A percentile compares a stretch with the other conserved stretches of the same genome.
These are phyloP conservation scores for Chamaenerion angustifolium DNA, from an alignment of 345 rosid genomes.

Conservation along the genomic window DNA sequence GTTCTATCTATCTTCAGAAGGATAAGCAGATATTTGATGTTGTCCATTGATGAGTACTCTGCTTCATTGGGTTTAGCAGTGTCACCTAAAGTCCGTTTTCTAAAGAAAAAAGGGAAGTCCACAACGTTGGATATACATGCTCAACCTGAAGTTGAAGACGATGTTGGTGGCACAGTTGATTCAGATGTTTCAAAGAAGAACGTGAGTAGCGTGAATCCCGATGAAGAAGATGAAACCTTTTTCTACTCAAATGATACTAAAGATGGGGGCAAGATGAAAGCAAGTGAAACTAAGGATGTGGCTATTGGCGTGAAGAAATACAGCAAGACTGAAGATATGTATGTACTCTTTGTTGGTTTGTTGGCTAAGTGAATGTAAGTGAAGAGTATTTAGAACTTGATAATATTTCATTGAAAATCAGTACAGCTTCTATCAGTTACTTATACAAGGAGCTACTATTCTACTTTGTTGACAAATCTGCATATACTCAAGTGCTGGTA, in stretches of 20 bases:
- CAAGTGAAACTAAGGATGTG: conserved; percentile 18
- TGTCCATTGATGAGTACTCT: conserved; percentile 63
- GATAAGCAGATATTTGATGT: conserved; percentile 86
- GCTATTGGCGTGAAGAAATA: too few relatives aligned
- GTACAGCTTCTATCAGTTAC: too few relatives aligned
- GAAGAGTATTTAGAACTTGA: too few relatives aligned
- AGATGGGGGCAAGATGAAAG: conserved; percentile 22
- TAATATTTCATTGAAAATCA: too few relatives aligned
- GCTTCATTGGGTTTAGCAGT: conserved; percentile 88
- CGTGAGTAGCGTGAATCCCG: conserved; percentile 21
- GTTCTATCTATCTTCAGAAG: conserved; percentile 65
- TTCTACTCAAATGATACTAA: conserved; percentile 20
- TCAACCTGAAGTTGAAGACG: conserved; percentile 18
- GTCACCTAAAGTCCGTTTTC: conserved; percentile 63
- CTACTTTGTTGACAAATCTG: too few relatives aligned
- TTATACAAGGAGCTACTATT: too few relatives aligned
- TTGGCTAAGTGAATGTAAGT: too few relatives aligned
- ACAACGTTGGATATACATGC: conserved; percentile 22
- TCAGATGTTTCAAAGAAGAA: conserved; percentile 14
- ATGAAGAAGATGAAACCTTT: conserved; percentile 24
- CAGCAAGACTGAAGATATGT: conserved; percentile 17
- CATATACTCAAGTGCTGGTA: too few relatives aligned
- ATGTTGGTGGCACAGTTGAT: conserved; percentile 9
- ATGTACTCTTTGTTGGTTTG: conserved; percentile 21
- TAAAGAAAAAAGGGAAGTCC: conserved; percentile 33